phyloP scores from a whole-genome alignment of 176 grass and related monocot genomes.

The Avena insularis region DNA sequence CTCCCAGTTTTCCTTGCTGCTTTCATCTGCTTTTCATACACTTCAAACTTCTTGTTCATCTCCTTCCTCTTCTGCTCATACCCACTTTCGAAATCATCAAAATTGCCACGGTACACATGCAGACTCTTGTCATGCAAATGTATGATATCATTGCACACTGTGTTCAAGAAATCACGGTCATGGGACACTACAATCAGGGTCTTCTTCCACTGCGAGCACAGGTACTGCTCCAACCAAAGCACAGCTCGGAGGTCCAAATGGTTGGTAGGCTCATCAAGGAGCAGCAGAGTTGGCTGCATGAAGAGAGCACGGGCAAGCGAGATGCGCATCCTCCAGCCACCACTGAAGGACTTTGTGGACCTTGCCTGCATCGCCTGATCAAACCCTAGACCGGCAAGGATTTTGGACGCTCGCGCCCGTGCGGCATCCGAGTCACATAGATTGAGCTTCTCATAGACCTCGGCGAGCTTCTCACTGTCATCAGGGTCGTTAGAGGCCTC shows the following conservation, averaged over 20 bases:
- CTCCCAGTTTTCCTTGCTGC: conserved; percentile 87
- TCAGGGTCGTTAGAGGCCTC: conserved; percentile 63
- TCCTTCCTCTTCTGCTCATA: conserved; percentile 97
- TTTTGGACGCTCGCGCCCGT: conserved; percentile 73
- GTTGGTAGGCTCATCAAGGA: conserved; percentile 94
- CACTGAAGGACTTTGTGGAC: conserved; percentile 84
- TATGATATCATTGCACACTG: conserved; percentile 92
- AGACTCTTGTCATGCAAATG: conserved; percentile 84
- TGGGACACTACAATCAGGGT: conserved; percentile 90
- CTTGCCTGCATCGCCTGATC: conserved; percentile 86
- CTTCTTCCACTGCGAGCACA: conserved; percentile 95
- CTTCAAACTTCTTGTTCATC: conserved; percentile 84
- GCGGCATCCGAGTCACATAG: conserved; percentile 74
- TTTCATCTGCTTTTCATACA: conserved; percentile 88
- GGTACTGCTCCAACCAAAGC: conserved; percentile 93
- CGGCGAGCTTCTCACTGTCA: conserved; percentile 60
- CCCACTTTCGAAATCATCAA: conserved; percentile 89
- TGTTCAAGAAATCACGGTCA: conserved; percentile 90
- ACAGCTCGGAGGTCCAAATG: conserved; percentile 96
- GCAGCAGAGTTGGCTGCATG: conserved; percentile 90
- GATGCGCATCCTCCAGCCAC: conserved; percentile 98
- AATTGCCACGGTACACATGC: conserved; percentile 91
- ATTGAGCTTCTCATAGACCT: conserved; percentile 90
- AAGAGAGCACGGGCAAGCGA: conserved; percentile 94
- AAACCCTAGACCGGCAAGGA: conserved; percentile 85